These are phyloP conservation scores for Parsonsia alboflavescens DNA, from an alignment of 257 asterid genomes.

Conservation along the genomic window DNA sequence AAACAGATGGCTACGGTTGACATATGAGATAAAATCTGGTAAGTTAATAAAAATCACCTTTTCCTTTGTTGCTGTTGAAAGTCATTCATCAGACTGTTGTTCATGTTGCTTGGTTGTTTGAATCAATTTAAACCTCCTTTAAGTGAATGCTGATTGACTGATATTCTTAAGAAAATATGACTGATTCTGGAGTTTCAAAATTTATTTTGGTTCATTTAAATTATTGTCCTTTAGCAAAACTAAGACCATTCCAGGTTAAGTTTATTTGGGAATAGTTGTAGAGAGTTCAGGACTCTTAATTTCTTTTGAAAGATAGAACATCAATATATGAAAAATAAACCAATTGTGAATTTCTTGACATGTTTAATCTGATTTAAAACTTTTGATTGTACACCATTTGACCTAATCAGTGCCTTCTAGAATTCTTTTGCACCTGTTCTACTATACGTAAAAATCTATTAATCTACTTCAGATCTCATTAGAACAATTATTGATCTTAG, in stretches of 20 bases:
- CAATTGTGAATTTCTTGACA: not conserved
- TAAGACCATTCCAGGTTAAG: not conserved
- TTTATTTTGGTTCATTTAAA: not conserved
- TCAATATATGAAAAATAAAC: not conserved
- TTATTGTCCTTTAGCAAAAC: not conserved
- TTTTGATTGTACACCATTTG: not conserved
- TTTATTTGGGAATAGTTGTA: not conserved
- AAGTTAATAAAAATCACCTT: slow-evolving; percentile 21
- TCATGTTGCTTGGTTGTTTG: not conserved
- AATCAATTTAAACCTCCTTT: not conserved
- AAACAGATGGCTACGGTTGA: slow-evolving; percentile 87
- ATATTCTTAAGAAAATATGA: not conserved
- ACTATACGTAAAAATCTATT: not conserved
- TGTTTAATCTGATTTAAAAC: not conserved
- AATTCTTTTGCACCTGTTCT: not conserved
- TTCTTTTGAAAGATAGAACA: not conserved
- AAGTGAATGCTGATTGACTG: not conserved
- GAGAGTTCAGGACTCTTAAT: not conserved
- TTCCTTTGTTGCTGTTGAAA: not conserved
- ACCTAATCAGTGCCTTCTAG: not conserved
- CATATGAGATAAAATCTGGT: slow-evolving; percentile 85
- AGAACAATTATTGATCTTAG: not conserved
- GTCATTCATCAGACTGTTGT: not conserved
- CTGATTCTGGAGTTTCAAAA: not conserved
- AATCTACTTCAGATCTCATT: no score